phyloP scores from a whole-genome alignment of 805 yeast species.

The Suhomyces vadensis region DNA sequence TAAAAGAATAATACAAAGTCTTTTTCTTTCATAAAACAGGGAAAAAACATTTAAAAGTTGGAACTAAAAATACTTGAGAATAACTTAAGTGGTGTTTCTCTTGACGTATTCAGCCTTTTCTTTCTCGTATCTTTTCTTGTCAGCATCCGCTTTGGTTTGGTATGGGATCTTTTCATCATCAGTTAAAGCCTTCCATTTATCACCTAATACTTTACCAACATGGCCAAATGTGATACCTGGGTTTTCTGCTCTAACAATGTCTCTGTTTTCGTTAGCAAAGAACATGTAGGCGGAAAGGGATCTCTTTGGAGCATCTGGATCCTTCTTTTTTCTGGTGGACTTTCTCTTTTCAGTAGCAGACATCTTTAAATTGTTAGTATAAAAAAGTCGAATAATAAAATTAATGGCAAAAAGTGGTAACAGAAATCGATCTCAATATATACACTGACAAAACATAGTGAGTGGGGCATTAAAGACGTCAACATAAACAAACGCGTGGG shows the following conservation, averaged over 20 bases:
- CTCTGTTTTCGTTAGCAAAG: constrained; percentile 97
- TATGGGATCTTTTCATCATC: constrained; percentile 86
- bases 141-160: constrained; percentile 90
- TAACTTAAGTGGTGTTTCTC: constrained; percentile 22
- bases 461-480: constrained; percentile 3
- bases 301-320: constrained; percentile 99
- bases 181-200: constrained; percentile 89
- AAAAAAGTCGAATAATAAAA: neutral
- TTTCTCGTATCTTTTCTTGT: constrained; percentile 96
- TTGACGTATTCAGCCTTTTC: constrained; percentile 85
- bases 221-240: constrained; percentile 96
- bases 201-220: constrained; percentile 94
- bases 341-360: constrained; percentile 41
- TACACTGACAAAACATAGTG: neutral
- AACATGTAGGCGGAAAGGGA: constrained; percentile 98
- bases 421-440: constrained; percentile 1
- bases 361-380: constrained; percentile 13
- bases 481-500: constrained; percentile 9
- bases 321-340: constrained; percentile 54
- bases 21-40: neutral
- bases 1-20: constrained; percentile 5
- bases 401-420: neutral
- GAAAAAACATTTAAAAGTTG: neutral
- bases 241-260: constrained; percentile 90
- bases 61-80: neutral